Evolutionary conservation across 1,284 basidiomycete species (phyloP), one percentile per base, ranked within the genome.

Genomic region (Malassezia globosa): DNA sequence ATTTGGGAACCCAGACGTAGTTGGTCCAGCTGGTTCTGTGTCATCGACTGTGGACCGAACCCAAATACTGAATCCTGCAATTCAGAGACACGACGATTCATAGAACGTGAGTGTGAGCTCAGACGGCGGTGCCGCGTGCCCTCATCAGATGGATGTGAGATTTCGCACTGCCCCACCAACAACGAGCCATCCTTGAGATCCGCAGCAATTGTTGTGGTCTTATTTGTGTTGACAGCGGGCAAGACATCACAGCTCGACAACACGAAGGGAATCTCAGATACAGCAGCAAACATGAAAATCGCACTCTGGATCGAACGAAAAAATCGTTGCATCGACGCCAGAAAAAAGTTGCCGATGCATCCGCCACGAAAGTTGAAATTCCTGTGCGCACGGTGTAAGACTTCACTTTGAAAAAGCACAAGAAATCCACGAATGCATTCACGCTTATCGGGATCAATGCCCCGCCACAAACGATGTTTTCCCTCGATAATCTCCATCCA

Each of bases 181-280:
- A 25, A 26, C 11, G 14, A 19, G 14, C 45, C 42, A 34, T 52
- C 34, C 5, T n/a, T 81, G 51, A 96, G 76, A 69, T 89, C 83
- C 6, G 84, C 89, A n/a, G 89, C 87, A 55, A 97, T 92, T 3
- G 88, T 96, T n/a, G 90, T 87, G 1, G 86, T 90, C 72, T 89
- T 87, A 72, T 89, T 94, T 2, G 92, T 96, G 41, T 94, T 82
- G 61, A 96, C 85, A 6, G 84, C 85, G 0, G 92, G 92, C 2
- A 95, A 87, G 38, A 78, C 77, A 66, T 78, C 74, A 58, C 83
- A 84, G 7, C 43, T n/a, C 14, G 41, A 44, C 18, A 47, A 10
- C 23, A 39, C 42, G 1, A 44, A 45, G 7, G 71, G 67, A 5
- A 76, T 76, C 10, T 82, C 85, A 0, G 89, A 90, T 48, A 95